These are phyloP conservation scores for Tylopilus sp. DNA, from an alignment of 1,284 basidiomycete genomes.

Conservation along the genomic window DNA sequence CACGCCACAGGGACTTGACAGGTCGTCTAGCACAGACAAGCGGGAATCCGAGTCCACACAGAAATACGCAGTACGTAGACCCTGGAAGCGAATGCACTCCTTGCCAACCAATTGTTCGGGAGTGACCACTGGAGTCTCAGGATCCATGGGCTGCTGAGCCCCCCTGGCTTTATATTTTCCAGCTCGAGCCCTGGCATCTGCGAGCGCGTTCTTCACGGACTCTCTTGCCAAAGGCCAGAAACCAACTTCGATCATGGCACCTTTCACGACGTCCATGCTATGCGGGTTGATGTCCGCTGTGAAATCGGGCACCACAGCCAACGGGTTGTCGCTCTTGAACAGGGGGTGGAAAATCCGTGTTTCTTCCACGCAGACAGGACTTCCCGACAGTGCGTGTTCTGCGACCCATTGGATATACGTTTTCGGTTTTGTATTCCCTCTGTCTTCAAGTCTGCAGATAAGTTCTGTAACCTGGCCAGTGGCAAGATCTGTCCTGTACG, in stretches of 20 bases:
- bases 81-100: conserved; percentile 96
- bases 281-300: conserved; percentile 76
- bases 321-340: conserved; percentile 93
- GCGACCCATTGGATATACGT: conserved; percentile 99
- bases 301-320: conserved; percentile 66
- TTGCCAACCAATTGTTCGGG: conserved; percentile 85
- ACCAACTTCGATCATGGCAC: conserved; percentile 85
- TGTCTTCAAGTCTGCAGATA: conserved; percentile 75
- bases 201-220: conserved; percentile 61
- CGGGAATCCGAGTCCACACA: conserved; percentile 84
- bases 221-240: conserved; percentile 84
- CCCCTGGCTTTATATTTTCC: conserved; percentile 48
- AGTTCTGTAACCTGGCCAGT: conserved; percentile 79
- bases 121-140: conserved; percentile 64
- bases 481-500: conserved; percentile 71
- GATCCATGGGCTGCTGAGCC: conserved; percentile 34
- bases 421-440: conserved; percentile 79
- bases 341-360: conserved; percentile 90
- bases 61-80: conserved; percentile 94
- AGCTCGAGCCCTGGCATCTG: conserved; percentile 65
- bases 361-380: conserved; percentile 85
- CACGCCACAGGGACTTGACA: conserved; percentile 41
- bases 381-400: conserved; percentile 72
- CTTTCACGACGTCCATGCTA: conserved; percentile 74
- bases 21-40: conserved; percentile 60